Evolutionary conservation across 257 asterid genomes (phyloP).

Genomic region (Solanum habrochaites): DNA sequence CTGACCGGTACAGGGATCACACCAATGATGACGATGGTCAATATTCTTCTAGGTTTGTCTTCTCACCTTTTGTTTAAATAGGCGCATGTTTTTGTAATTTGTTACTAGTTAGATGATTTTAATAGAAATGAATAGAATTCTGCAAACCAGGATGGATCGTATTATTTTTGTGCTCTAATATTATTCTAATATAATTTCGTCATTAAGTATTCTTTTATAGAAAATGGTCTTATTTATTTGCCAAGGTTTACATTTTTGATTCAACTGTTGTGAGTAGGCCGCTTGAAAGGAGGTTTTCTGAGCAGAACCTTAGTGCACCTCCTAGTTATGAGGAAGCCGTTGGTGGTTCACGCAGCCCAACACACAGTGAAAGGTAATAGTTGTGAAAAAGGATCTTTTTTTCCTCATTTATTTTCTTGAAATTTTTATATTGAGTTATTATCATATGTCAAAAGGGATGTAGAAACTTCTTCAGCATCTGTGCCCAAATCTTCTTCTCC

Average conservation of each 20-base stretch:
- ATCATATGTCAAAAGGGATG: slow-evolving; percentile 40
- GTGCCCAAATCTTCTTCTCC: slow-evolving; percentile 55
- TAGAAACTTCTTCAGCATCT: slow-evolving; percentile 49
- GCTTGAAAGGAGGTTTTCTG: slow-evolving; percentile 57
- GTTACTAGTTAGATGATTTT: neutral
- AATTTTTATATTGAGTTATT: slow-evolving; percentile 3
- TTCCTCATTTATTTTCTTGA: slow-evolving; percentile 1
- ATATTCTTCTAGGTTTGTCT: slow-evolving; percentile 65
- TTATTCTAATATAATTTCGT: neutral
- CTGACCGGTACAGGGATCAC: slow-evolving; percentile 50
- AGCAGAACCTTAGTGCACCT: slow-evolving; percentile 64
- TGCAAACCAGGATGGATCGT: slow-evolving; percentile 54
- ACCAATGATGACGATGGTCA: slow-evolving; percentile 72
- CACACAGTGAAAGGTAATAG: slow-evolving; percentile 57
- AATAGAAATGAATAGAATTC: neutral
- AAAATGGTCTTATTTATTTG: neutral
- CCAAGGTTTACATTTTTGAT: neutral
- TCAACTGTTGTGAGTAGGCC: slow-evolving; percentile 18
- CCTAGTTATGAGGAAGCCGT: slow-evolving; percentile 88
- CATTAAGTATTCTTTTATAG: neutral
- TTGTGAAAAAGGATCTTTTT: neutral
- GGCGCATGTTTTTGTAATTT: neutral
- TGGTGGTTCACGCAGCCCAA: slow-evolving; percentile 60
- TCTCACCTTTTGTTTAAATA: neutral
- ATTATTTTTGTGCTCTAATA: neutral